Base-by-base conservation (phyloP, 768 basidiomycete genomes). In the Boletus speciosus region DNA sequence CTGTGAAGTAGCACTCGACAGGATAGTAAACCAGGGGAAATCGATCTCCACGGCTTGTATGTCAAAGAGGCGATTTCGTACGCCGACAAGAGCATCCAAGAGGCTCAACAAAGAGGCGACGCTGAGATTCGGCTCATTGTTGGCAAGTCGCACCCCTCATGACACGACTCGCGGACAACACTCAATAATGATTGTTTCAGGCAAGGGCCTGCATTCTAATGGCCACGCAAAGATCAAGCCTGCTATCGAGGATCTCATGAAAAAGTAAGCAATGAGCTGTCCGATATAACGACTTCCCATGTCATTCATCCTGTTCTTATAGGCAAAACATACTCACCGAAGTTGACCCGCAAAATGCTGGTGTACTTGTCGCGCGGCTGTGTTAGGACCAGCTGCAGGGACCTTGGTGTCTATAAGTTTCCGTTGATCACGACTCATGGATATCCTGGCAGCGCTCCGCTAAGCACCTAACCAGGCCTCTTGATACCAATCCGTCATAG, bases 41-140 rank as follows among this genome's bases (percentile, higher is more conserved):
- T 97, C 42, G 91, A 98, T 70, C 73, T 98, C 23, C 95, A 98
- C 65, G 95, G 93, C 2, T 74, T 98, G 4, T 96, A 91, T 69
- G 94, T 96, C 56, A 93, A 92, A 65, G 96, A 98, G 72, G 92
- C 94, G 21, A 83, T 96, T 45, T 74, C 79, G 40, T 79, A 78
- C 49, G 85, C 83, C 2, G 95, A 98, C 59, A 62, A 68, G 23
- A 85, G 88, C 12, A 80, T 97, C 27, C 73, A 82, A 63, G 73
- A 80, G 34, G 92, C 90, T 14, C 85, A 84, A 51, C 70, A 66
- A 31, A 71, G 78, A 32, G 89, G 88, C 3, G 79, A 86, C 53
- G 59, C 74, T 6, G 80, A 90, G 62, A 66, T 98, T 6, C 78
- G 81, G 53, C 71, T 98, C 54, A 96, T 98, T 59, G 93, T 96